phyloP scores from a whole-genome alignment of 2,329 filamentous ascomycete species.

The Canariomyces notabilis region DNA sequence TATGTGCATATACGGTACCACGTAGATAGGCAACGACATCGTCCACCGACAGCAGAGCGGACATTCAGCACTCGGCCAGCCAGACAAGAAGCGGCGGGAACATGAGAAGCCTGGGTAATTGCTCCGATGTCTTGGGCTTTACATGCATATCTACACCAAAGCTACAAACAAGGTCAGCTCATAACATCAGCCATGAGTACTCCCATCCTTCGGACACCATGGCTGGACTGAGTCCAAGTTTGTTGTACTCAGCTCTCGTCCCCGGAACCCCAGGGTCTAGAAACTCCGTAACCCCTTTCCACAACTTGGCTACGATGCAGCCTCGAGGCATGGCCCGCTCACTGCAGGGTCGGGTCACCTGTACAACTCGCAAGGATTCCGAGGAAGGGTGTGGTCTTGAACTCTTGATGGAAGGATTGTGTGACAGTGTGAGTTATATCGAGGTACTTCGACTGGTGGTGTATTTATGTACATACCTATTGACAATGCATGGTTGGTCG shows the following conservation, averaged over 20 bases:
- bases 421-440: not conserved
- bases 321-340: not conserved
- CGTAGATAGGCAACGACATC: too few relatives aligned
- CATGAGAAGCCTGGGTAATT: too few relatives aligned
- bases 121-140: not conserved
- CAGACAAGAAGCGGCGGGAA: too few relatives aligned
- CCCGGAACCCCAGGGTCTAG: not conserved
- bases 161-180: too few relatives aligned
- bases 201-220: not conserved
- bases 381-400: too few relatives aligned
- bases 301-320: not conserved
- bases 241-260: not conserved
- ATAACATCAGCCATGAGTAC: not conserved
- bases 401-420: not conserved
- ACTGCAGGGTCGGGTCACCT: not conserved
- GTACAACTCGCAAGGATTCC: not conserved
- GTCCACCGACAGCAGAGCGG: too few relatives aligned
- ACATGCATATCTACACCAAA: not conserved
- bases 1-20: not conserved
- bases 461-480: not conserved
- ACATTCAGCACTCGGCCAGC: too few relatives aligned
- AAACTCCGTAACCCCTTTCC: not conserved
- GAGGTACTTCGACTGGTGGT: not conserved
- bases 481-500: not conserved
- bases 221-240: not conserved